Evolutionary conservation across 1,284 basidiomycete genomes (phyloP), one percentile per base, ranked within the genome.

Genomic region (Ganoderma sinense): DNA sequence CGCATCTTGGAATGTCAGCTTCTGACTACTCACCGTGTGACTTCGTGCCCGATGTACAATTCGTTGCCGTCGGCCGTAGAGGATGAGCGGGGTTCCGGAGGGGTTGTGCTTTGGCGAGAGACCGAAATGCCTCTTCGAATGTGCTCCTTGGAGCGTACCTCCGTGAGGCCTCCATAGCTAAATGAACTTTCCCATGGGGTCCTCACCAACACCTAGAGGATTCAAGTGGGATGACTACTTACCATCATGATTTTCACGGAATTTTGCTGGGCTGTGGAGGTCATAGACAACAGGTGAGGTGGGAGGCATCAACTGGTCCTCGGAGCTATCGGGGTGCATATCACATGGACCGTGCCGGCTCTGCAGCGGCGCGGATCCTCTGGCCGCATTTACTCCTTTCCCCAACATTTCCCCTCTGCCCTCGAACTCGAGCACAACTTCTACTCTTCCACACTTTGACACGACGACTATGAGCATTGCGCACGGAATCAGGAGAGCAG

Each of bases 401-500:
- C 48, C 48, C 13, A 23, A 1, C 20, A 20, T 10, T 20, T 48
- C 11, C 11, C 26, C 5, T n/a, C 36, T 18, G 11, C 16, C 10
- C 48, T 26, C n/a, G 45, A n/a, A 51, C 23, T 13, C n/a, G 40
- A 41, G 16, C 41, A 41, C 14, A 41, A 13, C 40, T 13, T 1
- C 48, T n/a, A n/a, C 48, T 51, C n/a, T 51, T 51, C 23, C 48
- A 23, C 48, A 11, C 11, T 13, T 14, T 8, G 48, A 51, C 48
- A 13, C 48, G 48, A 51, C 23, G 13, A 64, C 20, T 13, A 89
- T 89, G 86, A 84, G 85, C 64, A 77, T 91, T 65, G 82, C 85
- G 26, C 93, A 94, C 75, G 92, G 91, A 58, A 88, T 94, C 68
- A 87, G 86, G 64, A 88, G 84, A 8, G 80, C 94, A 0, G 93